Conservation (phyloP, 352 stramenopile genomes). For the Phytopythium oedochilum region DNA sequence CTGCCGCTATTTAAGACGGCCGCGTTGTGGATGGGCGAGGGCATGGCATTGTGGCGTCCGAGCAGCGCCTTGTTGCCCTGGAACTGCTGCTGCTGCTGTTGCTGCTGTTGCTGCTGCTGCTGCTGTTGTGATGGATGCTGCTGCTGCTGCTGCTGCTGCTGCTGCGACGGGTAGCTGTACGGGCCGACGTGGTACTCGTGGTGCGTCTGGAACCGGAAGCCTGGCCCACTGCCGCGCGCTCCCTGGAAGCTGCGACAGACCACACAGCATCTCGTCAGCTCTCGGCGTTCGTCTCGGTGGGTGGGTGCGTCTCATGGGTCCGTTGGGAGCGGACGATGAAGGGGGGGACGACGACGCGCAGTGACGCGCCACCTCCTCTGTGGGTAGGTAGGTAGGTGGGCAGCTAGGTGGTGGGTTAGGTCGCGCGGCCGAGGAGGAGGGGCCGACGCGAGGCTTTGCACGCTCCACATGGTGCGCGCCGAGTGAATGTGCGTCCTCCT, state of each 20-base stretch:
- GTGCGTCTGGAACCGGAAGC: neutral
- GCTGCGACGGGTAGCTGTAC: slow-evolving; percentile 19
- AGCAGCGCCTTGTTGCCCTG: slow-evolving; percentile 23
- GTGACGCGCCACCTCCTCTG: too few relatives aligned
- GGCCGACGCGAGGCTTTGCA: neutral
- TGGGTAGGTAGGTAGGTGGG: too few relatives aligned
- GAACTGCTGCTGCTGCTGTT: slow-evolving; percentile 24
- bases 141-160: slow-evolving; percentile 19
- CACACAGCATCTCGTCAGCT: slow-evolving; percentile 8
- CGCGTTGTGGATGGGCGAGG: slow-evolving; percentile 7
- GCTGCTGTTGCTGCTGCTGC: slow-evolving; percentile 16
- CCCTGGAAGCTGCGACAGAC: slow-evolving; percentile 20
- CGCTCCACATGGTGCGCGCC: neutral
- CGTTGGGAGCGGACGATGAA: too few relatives aligned
- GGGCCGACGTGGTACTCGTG: neutral
- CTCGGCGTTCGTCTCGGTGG: too few relatives aligned
- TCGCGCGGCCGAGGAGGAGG: too few relatives aligned
- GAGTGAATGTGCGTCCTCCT: slow-evolving; percentile 1
- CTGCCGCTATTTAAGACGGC: neutral
- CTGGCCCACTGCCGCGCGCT: slow-evolving; percentile 7
- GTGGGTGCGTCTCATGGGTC: too few relatives aligned
- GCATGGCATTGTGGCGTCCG: slow-evolving; percentile 17
- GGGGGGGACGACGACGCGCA: too few relatives aligned
- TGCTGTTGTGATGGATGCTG: slow-evolving; percentile 23
- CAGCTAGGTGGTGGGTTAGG: neutral